A percentile compares a stretch with the other conserved stretches of the same genome.
Evolutionary conservation across 1,284 basidiomycete genomes (phyloP).

Genomic region (Coriolopsis trogii): DNA sequence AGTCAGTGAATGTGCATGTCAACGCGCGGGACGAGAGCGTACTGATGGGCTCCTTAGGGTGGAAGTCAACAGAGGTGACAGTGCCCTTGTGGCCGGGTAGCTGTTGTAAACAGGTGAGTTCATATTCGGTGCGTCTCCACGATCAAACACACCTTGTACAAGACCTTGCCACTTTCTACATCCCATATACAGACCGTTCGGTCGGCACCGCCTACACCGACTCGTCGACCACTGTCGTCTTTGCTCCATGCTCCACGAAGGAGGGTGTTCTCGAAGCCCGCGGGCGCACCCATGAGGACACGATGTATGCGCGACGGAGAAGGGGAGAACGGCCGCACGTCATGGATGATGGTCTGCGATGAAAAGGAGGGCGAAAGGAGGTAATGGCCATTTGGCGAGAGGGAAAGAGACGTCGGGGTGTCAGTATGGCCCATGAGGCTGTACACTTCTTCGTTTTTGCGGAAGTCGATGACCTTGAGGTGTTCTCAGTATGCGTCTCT

Average conservation of each 20-base stretch:
- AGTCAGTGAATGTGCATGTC: conserved; percentile 3
- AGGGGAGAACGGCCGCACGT: conserved; percentile 89
- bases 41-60: conserved; percentile 92
- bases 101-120: conserved; percentile 39
- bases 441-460: conserved; percentile 80
- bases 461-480: conserved; percentile 79
- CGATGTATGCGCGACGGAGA: conserved; percentile 81
- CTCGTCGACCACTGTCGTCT: conserved; percentile 72
- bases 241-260: conserved; percentile 82
- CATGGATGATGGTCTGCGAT: conserved; percentile 85
- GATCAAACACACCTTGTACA: conserved; percentile 72
- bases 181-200: conserved; percentile 93
- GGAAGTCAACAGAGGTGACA: conserved; percentile 88
- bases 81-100: conserved; percentile 94
- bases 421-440: conserved; percentile 82
- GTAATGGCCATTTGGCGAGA: conserved; percentile 86
- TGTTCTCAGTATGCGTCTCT: not conserved
- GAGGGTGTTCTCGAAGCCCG: conserved; percentile 88
- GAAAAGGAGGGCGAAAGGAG: conserved; percentile 89
- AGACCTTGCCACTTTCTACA: conserved; percentile 80
- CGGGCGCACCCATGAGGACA: conserved; percentile 80
- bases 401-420: conserved; percentile 85
- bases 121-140: not conserved
- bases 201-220: conserved; percentile 81
- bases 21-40: conserved; percentile 33